Conservation (phyloP, 768 basidiomycete species). For the Agaricus subrufescens region DNA sequence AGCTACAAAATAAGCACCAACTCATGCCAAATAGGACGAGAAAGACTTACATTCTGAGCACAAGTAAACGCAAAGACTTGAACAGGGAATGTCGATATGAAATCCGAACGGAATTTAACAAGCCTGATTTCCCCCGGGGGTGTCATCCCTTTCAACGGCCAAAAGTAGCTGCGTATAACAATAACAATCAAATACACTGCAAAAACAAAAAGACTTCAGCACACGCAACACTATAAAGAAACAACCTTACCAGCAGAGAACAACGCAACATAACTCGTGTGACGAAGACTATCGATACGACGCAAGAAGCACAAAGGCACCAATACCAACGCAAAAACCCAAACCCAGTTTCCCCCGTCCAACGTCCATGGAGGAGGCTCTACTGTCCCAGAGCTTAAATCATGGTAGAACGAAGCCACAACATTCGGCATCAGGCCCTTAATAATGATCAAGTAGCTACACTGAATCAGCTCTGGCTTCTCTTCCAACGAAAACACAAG, state of each 20-base stretch:
- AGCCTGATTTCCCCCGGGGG: slow-evolving; percentile 63
- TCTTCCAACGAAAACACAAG: slow-evolving; percentile 1
- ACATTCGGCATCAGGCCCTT: slow-evolving; percentile 94
- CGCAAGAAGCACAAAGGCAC: slow-evolving; percentile 82
- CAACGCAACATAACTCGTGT: slow-evolving; percentile 88
- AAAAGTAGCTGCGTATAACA: slow-evolving; percentile 77
- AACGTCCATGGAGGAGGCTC: slow-evolving; percentile 74
- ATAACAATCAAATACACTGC: slow-evolving; percentile 75
- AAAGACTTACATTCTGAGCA: slow-evolving; percentile 73
- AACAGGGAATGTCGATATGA: slow-evolving; percentile 85
- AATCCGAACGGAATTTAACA: slow-evolving; percentile 71
- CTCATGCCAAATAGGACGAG: slow-evolving; percentile 1
- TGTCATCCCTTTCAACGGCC: slow-evolving; percentile 61
- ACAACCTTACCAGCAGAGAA: slow-evolving; percentile 75
- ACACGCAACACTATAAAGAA: neutral
- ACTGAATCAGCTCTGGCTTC: slow-evolving; percentile 6
- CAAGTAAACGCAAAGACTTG: slow-evolving; percentile 94
- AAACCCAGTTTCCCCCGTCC: slow-evolving; percentile 80
- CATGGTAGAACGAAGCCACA: slow-evolving; percentile 76
- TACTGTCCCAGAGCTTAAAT: slow-evolving; percentile 57
- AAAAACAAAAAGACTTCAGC: neutral
- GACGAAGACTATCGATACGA: slow-evolving; percentile 78
- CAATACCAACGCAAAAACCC: slow-evolving; percentile 68
- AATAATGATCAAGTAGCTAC: slow-evolving; percentile 85
- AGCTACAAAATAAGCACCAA: slow-evolving; percentile 40